These are phyloP conservation scores for Aspergillus fischeri DNA, from an alignment of 2,329 filamentous ascomycete genomes.

Conservation along the genomic window DNA sequence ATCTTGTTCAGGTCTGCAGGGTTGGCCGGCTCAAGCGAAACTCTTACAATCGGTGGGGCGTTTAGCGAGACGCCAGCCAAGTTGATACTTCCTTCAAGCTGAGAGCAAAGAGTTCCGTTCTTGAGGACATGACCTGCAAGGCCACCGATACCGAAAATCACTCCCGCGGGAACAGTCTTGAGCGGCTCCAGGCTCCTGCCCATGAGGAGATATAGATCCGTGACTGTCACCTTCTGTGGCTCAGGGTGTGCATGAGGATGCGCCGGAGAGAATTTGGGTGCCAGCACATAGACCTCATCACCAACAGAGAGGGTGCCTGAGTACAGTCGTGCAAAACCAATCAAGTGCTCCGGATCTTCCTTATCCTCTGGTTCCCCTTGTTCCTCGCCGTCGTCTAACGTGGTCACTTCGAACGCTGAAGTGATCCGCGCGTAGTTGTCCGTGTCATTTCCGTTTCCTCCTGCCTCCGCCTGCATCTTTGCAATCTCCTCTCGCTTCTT, in stretches of 20 bases:
- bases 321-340: slow-evolving; percentile 91
- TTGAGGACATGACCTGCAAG: slow-evolving; percentile 93
- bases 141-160: slow-evolving; percentile 91
- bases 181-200: slow-evolving; percentile 81
- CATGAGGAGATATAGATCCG: slow-evolving; percentile 92
- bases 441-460: slow-evolving; percentile 28
- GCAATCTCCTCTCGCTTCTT: slow-evolving; percentile 88
- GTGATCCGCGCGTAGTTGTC: slow-evolving; percentile 55
- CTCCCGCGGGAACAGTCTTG: slow-evolving; percentile 80
- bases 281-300: slow-evolving; percentile 83
- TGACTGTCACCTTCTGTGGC: slow-evolving; percentile 78
- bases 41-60: slow-evolving; percentile 87
- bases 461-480: slow-evolving; percentile 63
- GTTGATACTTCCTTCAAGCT: slow-evolving; percentile 81
- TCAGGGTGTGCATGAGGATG: slow-evolving; percentile 66
- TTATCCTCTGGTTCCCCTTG: slow-evolving; percentile 53
- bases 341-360: slow-evolving; percentile 76
- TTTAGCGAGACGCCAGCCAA: slow-evolving; percentile 78
- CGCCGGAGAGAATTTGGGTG: slow-evolving; percentile 87
- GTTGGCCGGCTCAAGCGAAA: slow-evolving; percentile 89
- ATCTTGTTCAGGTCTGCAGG: slow-evolving; percentile 91
- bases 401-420: slow-evolving; percentile 58
- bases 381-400: slow-evolving; percentile 51
- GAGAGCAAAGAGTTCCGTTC: slow-evolving; percentile 87
- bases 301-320: slow-evolving; percentile 87